Conservation (phyloP, 1,284 basidiomycete species). For the Marasmius tenuissimus region DNA sequence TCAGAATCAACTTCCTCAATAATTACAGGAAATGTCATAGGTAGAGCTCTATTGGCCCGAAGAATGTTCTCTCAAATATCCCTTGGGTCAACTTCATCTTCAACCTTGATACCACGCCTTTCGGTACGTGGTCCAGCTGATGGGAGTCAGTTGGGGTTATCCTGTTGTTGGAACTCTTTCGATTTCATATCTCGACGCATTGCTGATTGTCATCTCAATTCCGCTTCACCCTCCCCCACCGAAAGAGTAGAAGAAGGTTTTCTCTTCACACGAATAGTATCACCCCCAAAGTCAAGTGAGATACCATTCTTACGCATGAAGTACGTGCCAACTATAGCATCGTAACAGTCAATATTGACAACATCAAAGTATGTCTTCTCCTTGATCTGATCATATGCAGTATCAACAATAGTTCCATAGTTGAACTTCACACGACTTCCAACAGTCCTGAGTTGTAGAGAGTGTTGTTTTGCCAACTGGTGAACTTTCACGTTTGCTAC, state of each 20-base stretch:
- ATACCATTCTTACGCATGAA: conserved; percentile 24
- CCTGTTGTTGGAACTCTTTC: neutral
- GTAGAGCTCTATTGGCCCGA: neutral
- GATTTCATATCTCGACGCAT: conserved; percentile 4
- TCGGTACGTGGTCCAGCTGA: neutral
- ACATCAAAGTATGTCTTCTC: conserved; percentile 25
- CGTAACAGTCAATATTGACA: conserved; percentile 30
- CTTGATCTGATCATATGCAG: conserved; percentile 19
- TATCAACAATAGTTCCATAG: conserved; percentile 3
- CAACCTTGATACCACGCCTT: neutral
- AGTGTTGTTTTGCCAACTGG: conserved; percentile 9
- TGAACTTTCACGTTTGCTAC: conserved; percentile 6
- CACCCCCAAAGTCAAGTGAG: conserved; percentile 24
- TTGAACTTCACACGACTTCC: conserved; percentile 15
- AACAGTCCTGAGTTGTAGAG: conserved; percentile 13
- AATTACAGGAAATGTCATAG: conserved; percentile 1
- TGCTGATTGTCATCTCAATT: conserved; percentile 1
- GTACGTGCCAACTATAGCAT: conserved; percentile 28
- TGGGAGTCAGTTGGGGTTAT: neutral
- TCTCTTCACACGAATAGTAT: conserved; percentile 11
- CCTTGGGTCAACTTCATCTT: neutral
- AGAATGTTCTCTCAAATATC: neutral
- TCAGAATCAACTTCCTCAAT: neutral
- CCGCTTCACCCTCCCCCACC: conserved; percentile 9
- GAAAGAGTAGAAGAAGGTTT: conserved; percentile 10